phyloP scores from a whole-genome alignment of 306 rosid genomes.

The Rubus parviflorus region DNA sequence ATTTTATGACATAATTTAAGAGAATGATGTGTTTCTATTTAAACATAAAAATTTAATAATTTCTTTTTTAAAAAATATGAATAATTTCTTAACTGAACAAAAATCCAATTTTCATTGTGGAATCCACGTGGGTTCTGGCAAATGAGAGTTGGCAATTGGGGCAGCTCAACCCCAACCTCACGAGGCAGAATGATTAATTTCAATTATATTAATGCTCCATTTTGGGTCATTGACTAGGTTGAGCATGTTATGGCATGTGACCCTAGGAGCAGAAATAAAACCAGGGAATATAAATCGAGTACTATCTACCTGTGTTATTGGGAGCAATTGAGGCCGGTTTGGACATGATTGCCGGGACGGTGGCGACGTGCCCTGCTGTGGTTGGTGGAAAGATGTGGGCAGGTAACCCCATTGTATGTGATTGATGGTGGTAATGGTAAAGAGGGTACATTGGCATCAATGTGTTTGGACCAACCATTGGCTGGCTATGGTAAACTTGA shows the following conservation, averaged over 20 bases:
- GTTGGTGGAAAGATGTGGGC: conserved; percentile 58
- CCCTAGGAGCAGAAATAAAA: neutral
- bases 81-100: neutral
- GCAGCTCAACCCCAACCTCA: conserved; percentile 13
- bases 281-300: neutral
- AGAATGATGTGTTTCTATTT: no score
- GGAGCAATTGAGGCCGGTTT: conserved; percentile 54
- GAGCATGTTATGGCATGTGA: conserved; percentile 16
- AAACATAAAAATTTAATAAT: neutral
- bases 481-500: conserved; percentile 58
- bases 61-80: neutral
- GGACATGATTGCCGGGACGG: conserved; percentile 51
- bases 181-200: conserved; percentile 27
- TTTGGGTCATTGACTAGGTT: conserved; percentile 11
- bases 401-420: conserved; percentile 67
- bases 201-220: neutral
- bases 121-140: conserved; percentile 14
- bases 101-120: neutral
- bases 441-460: conserved; percentile 78
- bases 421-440: conserved; percentile 57
- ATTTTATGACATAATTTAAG: neutral
- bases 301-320: conserved; percentile 50
- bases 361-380: conserved; percentile 34
- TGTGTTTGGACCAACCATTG: conserved; percentile 57
- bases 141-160: conserved; percentile 31